phyloP scores from a whole-genome alignment of 352 stramenopile species.

The Pythium periplocum region DNA sequence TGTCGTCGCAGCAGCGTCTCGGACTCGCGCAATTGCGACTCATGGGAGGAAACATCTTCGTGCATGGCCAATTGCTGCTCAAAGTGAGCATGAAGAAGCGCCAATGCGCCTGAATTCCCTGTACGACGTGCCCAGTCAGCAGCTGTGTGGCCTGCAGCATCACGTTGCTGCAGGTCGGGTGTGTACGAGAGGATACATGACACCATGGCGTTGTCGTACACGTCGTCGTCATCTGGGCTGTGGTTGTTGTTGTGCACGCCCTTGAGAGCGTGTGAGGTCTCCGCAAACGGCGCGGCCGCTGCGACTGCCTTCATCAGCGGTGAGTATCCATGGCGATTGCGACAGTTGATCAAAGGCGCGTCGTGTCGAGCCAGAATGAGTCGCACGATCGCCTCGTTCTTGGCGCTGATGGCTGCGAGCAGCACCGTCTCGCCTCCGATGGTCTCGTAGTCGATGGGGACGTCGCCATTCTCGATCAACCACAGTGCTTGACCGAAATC shows the following conservation, averaged over 20 bases:
- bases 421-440: constrained; percentile 50
- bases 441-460: constrained; percentile 46
- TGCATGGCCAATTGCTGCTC: constrained; percentile 6
- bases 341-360: constrained; percentile 47
- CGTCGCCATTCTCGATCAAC: constrained; percentile 59
- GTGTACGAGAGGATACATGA: constrained; percentile 29
- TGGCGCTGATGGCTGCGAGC: constrained; percentile 45
- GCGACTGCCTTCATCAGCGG: constrained; percentile 74
- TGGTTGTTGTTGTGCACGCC: constrained; percentile 11
- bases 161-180: constrained; percentile 34
- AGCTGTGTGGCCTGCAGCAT: constrained; percentile 46
- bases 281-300: constrained; percentile 25
- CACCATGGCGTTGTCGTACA: constrained; percentile 54
- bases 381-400: constrained; percentile 31
- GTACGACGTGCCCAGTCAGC: constrained; percentile 62
- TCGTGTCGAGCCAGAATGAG: constrained; percentile 43
- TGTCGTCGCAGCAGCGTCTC: constrained; percentile 29
- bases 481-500: constrained; percentile 63
- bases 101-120: constrained; percentile 28
- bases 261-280: constrained; percentile 2
- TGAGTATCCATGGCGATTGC: constrained; percentile 56
- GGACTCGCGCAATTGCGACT: constrained; percentile 32
- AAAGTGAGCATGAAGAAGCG: constrained; percentile 28
- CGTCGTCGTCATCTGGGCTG: constrained; percentile 1
- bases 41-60: constrained; percentile 26